A percentile compares a stretch with the other conserved stretches of the same genome.
phyloP scores from a whole-genome alignment of 176 grass and related monocot genomes.

The Olyra latifolia region DNA sequence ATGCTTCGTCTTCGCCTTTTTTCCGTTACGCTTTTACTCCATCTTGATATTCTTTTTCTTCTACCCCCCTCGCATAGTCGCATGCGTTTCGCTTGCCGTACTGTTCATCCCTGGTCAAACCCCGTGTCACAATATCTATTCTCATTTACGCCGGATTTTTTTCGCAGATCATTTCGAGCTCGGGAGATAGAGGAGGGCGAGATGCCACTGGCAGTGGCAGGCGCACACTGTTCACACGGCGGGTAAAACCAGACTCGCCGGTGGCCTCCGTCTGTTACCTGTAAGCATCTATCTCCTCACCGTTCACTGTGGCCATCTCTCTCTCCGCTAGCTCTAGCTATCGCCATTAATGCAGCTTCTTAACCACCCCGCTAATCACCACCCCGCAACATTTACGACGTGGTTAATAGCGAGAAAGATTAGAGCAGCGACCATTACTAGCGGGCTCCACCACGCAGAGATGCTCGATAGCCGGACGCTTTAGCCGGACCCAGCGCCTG shows the following conservation, averaged over 20 bases:
- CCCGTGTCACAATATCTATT: neutral
- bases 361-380: neutral
- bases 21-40: neutral
- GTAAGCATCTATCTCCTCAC: constrained; percentile 4
- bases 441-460: constrained; percentile 18
- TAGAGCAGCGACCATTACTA: neutral
- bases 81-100: neutral
- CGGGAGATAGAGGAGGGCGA: neutral
- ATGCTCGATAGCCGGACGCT: neutral
- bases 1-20: neutral
- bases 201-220: neutral
- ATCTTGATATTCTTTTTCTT: neutral
- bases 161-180: neutral
- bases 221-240: constrained; percentile 21
- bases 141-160: neutral
- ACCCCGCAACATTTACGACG: neutral
- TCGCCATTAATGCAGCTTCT: neutral
- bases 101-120: constrained; percentile 20
- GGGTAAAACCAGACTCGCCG: neutral
- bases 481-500: constrained; percentile 38
- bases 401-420: neutral
- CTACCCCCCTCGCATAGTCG: no score
- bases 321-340: neutral
- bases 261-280: constrained; percentile 3
- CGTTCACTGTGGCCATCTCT: neutral